Evolutionary conservation across 2,329 filamentous ascomycete genomes (phyloP), one percentile per base, ranked within the genome.

Genomic region (Colletotrichum shisoi): DNA sequence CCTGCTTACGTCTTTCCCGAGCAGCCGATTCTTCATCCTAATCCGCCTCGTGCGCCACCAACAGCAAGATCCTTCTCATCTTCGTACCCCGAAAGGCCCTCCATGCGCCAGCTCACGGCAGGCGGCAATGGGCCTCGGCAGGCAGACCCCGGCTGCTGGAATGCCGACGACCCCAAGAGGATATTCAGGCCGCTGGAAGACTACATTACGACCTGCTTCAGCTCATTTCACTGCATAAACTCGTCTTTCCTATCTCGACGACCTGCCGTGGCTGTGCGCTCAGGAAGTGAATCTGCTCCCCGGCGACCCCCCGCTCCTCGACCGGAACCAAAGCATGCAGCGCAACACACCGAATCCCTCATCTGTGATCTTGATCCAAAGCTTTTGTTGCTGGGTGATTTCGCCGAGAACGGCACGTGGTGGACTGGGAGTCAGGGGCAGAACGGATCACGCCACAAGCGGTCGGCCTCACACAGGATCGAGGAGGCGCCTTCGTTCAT

Each of bases 401-500:
- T 94, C 71, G 90, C 89, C 1, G 92, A 95, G 74, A 95, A 95
- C 73, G 91, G 91, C 2, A 86, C 85, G 8, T 94, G 91, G 92
- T 94, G 91, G 91, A 89, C 89, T 53, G 91, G 89, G 1, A 84
- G 84, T 56, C 81, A 85, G 72, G 51, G 49, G 11, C 48, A 61
- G 48, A 44, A 48, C 31, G 39, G 56, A 44, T 59, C 72, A 60
- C 54, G 73, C 69, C 73, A 76, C 62, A 71, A 71, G 69, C 78
- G 74, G 71, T 74, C 71, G 71, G 62, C 74, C 68, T 75, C 77
- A 65, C 71, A 76, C 45, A 73, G 74, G 37, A 77, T 75, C 46
- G 77, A 78, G 4, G 73, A 77, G 31, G 66, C 71, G 27, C 71
- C 70, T 13, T 77, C 79, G 17, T 75, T 82, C 40, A 85, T 90